Evolutionary conservation across 768 basidiomycete species (phyloP), one percentile per base, ranked within the genome.

Genomic region (Lactifluus subvellereus): DNA sequence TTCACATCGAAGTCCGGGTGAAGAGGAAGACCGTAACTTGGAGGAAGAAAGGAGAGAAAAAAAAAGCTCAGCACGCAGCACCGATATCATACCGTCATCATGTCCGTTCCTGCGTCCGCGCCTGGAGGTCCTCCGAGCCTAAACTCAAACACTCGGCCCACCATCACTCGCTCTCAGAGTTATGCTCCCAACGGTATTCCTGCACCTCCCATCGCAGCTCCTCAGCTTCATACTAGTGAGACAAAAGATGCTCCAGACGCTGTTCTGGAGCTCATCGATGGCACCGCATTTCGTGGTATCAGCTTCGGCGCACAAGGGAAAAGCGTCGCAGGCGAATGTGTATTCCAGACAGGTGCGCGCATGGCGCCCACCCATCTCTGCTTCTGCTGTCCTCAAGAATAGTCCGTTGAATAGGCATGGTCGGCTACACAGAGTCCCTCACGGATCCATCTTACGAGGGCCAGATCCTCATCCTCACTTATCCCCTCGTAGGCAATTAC

Each of bases 371-470:
- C 51, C 51, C 52, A 56, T 11, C 30, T 53, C 38, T 54, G 35
- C 42, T 60, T 61, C 43, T 62, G 56, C 20, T 22, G 32, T 59
- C 48, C 52, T 59, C 40, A 58, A 55, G 62, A 62, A 60, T 57
- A 56, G 65, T 57, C 64, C 59, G 27, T 50, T 66, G 57, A 71
- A 55, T 48, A 99, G 97, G 97, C 60, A 98, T 99, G 96, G 94
- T 98, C 60, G 97, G 97, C 35, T 99, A 99, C 75, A 94, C 93
- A 42, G 97, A 98, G 71, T 98, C 96, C 20, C 79, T 98, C 69
- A 99, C 97, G 50, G 97, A 98, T 74, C 97, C 97, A 20, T 98
- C 96, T 2, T 99, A 99, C 76, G 88, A 96, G 74, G 94, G 94
- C 40, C 97, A 98, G 76, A 98, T 99, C 72, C 88, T 99, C 62